Conservation (phyloP, 164 flowering plant species). For the Euptelea pleiosperma region DNA sequence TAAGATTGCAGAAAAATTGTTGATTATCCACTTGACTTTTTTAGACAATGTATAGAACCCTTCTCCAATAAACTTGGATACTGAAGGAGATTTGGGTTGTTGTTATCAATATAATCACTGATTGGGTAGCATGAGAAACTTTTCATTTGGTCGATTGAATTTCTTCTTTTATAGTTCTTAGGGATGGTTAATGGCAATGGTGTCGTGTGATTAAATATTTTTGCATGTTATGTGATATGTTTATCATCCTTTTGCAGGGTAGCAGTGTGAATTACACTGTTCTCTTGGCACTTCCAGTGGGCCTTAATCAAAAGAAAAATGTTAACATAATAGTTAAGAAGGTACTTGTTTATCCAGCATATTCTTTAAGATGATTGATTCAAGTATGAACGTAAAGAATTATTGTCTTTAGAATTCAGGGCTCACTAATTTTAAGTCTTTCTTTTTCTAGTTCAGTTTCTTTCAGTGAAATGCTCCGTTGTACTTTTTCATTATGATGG, state of each 20-base stretch:
- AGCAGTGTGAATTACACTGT: slow-evolving; percentile 12
- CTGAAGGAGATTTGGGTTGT: no score
- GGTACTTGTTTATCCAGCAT: slow-evolving; percentile 17
- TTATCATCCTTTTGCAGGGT: slow-evolving; percentile 9
- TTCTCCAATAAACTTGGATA: no score
- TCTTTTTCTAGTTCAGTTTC: slow-evolving; percentile 31
- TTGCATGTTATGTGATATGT: neutral
- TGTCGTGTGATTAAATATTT: neutral
- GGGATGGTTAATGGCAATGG: neutral
- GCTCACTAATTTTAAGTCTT: slow-evolving; percentile 10
- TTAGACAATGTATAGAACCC: no score
- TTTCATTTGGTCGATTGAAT: no score
- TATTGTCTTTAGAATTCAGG: neutral
- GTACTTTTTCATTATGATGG: slow-evolving; percentile 37
- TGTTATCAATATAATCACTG: no score
- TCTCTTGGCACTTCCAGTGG: slow-evolving; percentile 33
- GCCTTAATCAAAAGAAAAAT: slow-evolving; percentile 31
- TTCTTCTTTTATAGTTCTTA: no score
- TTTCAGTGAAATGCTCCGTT: slow-evolving; percentile 22
- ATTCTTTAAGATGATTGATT: neutral
- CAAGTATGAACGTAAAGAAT: neutral
- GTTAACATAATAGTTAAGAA: slow-evolving; percentile 25
- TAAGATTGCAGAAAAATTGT: no score
- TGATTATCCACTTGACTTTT: no score
- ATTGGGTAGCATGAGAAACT: no score